Percentiles rank a stretch among this genome's conserved stretches.
Conservation (phyloP, 179 eudicot genomes). For the Vitellaria paradoxa region DNA sequence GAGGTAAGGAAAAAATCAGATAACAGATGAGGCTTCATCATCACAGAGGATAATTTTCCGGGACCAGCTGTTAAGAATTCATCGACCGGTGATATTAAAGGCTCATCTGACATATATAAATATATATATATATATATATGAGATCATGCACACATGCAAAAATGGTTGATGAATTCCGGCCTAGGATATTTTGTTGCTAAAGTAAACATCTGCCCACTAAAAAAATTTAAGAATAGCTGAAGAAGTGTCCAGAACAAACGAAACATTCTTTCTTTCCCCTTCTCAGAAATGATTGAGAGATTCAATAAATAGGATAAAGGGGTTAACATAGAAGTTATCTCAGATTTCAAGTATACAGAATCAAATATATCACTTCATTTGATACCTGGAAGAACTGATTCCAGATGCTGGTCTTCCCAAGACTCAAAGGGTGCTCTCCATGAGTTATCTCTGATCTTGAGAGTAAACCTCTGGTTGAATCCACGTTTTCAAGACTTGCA, state of each 20-base stretch:
- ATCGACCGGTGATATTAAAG: no score
- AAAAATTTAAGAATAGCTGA: neutral
- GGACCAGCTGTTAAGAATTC: slow-evolving; percentile 8
- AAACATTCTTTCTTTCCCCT: neutral
- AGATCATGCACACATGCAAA: neutral
- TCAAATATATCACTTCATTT: neutral
- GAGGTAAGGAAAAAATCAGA: neutral
- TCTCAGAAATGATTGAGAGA: neutral
- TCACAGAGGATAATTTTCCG: neutral
- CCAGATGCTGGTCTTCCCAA: slow-evolving; percentile 89
- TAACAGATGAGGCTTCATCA: neutral
- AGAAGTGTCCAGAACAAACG: neutral
- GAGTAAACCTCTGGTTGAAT: slow-evolving; percentile 54
- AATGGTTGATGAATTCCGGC: neutral
- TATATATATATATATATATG: neutral
- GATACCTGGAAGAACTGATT: slow-evolving; percentile 94
- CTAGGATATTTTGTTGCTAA: neutral
- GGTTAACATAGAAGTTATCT: neutral
- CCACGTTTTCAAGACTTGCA: slow-evolving; percentile 37
- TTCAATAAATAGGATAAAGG: neutral
- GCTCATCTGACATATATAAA: no score
- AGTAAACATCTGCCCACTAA: neutral
- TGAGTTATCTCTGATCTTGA: slow-evolving; percentile 74
- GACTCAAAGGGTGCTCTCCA: slow-evolving; percentile 96
- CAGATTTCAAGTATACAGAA: neutral